Evolutionary conservation across 2,329 filamentous ascomycete genomes (phyloP).

Genomic region (Cordyceps fumosorosea): DNA sequence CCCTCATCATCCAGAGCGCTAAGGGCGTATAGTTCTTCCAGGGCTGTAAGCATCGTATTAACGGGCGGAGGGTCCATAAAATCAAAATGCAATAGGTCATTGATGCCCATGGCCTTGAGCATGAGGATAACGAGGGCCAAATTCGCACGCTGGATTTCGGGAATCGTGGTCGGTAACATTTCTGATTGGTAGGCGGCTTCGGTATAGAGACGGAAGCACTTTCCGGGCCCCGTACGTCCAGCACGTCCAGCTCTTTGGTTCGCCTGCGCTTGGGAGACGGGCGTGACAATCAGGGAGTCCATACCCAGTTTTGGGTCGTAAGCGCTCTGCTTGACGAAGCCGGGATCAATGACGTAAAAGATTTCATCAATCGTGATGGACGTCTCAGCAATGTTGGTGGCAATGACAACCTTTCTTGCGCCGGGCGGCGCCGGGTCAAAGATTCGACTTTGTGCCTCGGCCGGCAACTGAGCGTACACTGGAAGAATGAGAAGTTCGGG

Average conservation of each 20-base stretch:
- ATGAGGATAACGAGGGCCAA: conserved; percentile 89
- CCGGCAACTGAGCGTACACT: conserved; percentile 90
- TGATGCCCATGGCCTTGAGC: conserved; percentile 99
- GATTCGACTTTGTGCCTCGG: conserved; percentile 87
- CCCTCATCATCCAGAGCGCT: conserved; percentile 93
- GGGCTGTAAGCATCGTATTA: conserved; percentile 92
- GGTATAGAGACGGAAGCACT: conserved; percentile 92
- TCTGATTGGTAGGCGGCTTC: conserved; percentile 93
- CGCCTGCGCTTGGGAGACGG: conserved; percentile 93
- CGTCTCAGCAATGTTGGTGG: conserved; percentile 96
- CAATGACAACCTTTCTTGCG: conserved; percentile 88
- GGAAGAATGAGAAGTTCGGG: conserved; percentile 90
- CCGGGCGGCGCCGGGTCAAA: conserved; percentile 89
- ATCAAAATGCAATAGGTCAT: conserved; percentile 93
- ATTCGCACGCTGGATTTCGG: conserved; percentile 94
- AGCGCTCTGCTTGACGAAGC: conserved; percentile 95
- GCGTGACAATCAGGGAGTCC: conserved; percentile 92
- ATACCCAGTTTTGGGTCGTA: conserved; percentile 97
- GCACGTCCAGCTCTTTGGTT: conserved; percentile 91
- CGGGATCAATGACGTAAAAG: conserved; percentile 94
- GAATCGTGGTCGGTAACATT: conserved; percentile 93
- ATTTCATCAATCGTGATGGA: conserved; percentile 98
- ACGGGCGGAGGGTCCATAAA: conserved; percentile 98
- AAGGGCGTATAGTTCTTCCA: conserved; percentile 91
- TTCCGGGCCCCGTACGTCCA: conserved; percentile 89